Base-by-base conservation (phyloP, 139 green algal species). In the Coelastrella sp. region DNA sequence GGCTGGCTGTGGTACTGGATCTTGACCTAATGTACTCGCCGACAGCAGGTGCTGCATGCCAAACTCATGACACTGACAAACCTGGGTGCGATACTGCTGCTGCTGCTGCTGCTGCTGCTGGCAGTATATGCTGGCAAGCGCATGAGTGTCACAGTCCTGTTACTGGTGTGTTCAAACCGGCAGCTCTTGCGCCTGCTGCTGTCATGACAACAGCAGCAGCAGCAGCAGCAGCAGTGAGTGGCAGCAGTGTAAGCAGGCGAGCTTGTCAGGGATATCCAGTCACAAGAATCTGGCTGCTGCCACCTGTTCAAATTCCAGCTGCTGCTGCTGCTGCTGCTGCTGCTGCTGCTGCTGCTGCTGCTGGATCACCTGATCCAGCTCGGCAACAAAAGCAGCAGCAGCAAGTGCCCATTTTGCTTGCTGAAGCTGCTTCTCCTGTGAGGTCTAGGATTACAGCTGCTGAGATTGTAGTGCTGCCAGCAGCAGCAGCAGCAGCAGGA, bases 221-320 rank as follows among this genome's bases (percentile, higher is more conserved):
- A 49, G 79, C 79, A 57, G 82, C 82, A 66, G 82, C 65, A 73
- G n/a, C 82, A 58, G 59, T 15, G 27, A 65, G 25, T 79, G 65
- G 60, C n/a, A 70, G 19, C 68, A 76, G 68, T 76, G 68, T 25
- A 19, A 27, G 15, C 10, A 76, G 68, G 68, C 17, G 68, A 76
- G 79, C 79, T 57, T 85, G 79, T 85, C 79, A 85, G 79, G 81
- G 81, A 7, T 73, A 63, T 10, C 82, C 82, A 78, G 35, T 78
- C 22, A 78, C 82, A 56, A 78, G n/a, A 35, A 20, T 87, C 60
- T 87, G 82, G 82, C 82, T 87, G 65, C 65, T 87, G 82, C 82
- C 82, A 78, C 82, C 81, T 25, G n/a, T 27, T 25, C 19, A 9
- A 49, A 15, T 24, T 35, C 63, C 82, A 56, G 27, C 82, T 63